A percentile compares a stretch with the other conserved stretches of the same genome.
phyloP scores from a whole-genome alignment of 2,329 filamentous ascomycete species.

The Lecanicillium sp. region DNA sequence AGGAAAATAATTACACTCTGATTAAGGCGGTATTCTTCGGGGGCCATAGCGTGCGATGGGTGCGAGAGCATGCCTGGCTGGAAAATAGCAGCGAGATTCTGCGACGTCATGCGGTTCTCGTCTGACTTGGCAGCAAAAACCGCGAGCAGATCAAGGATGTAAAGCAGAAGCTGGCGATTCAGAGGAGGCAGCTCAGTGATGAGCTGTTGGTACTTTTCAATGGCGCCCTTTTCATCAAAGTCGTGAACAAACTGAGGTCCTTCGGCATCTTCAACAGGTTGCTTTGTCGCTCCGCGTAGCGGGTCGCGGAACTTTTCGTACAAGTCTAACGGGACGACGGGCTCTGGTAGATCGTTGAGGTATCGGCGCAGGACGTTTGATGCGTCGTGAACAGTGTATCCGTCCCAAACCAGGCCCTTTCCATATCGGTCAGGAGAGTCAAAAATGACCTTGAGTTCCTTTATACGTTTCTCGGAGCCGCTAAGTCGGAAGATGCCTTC shows the following conservation, averaged over 20 bases:
- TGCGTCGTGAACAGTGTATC: slow-evolving; percentile 96
- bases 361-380: slow-evolving; percentile 94
- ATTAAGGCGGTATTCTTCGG: slow-evolving; percentile 86
- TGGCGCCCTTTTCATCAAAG: slow-evolving; percentile 58
- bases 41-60: slow-evolving; percentile 89
- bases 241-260: slow-evolving; percentile 61
- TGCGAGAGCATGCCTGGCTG: slow-evolving; percentile 95
- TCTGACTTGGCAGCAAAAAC: slow-evolving; percentile 97
- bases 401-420: slow-evolving; percentile 93
- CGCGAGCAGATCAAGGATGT: slow-evolving; percentile 89
- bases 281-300: slow-evolving; percentile 61
- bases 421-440: slow-evolving; percentile 93
- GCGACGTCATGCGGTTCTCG: slow-evolving; percentile 92
- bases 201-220: slow-evolving; percentile 74
- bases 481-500: slow-evolving; percentile 96
- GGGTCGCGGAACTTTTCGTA: slow-evolving; percentile 89
- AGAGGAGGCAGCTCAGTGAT: slow-evolving; percentile 90
- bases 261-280: slow-evolving; percentile 62
- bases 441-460: slow-evolving; percentile 85
- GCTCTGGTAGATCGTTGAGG: slow-evolving; percentile 91
- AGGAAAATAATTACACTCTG: slow-evolving; percentile 96
- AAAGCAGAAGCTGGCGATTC: slow-evolving; percentile 87
- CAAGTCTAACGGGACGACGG: slow-evolving; percentile 88
- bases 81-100: slow-evolving; percentile 93
- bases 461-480: slow-evolving; percentile 96